Conservation (phyloP, 2,329 filamentous ascomycete species). For the Trichothecium roseum region DNA sequence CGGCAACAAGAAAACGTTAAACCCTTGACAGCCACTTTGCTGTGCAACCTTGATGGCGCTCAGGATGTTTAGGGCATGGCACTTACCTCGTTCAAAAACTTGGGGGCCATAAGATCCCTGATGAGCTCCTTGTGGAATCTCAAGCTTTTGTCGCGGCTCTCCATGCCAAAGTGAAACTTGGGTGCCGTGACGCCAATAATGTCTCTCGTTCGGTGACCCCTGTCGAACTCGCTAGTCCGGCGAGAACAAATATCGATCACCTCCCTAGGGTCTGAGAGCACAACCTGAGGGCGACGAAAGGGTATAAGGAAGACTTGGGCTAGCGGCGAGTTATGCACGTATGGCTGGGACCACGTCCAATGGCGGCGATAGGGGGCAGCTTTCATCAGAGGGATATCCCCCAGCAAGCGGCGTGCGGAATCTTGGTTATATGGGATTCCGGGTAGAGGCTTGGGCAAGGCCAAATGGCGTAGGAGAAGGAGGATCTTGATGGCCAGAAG, state of each 20-base stretch:
- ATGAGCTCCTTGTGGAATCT: constrained; percentile 21
- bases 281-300: constrained; percentile 17
- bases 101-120: constrained; percentile 24
- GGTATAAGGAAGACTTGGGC: constrained; percentile 23
- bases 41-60: background rate
- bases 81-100: constrained; percentile 19
- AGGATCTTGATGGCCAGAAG: no score
- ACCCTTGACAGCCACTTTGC: background rate
- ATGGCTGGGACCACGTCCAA: no score
- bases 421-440: constrained; percentile 15
- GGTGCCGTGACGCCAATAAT: constrained; percentile 3
- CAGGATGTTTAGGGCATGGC: background rate
- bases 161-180: constrained; percentile 22
- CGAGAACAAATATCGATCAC: constrained; percentile 20
- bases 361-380: constrained; percentile 2
- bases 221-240: constrained; percentile 20
- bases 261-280: constrained; percentile 21
- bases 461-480: background rate
- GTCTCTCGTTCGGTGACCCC: no score
- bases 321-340: constrained; percentile 12
- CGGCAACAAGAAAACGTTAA: no score
- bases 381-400: constrained; percentile 10
- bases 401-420: constrained; percentile 10
- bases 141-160: constrained; percentile 18
- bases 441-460: constrained; percentile 12